A percentile compares a stretch with the other conserved stretches of the same genome.
Evolutionary conservation across 345 rosid genomes (phyloP).

Genomic region (Barbarea vulgaris): DNA sequence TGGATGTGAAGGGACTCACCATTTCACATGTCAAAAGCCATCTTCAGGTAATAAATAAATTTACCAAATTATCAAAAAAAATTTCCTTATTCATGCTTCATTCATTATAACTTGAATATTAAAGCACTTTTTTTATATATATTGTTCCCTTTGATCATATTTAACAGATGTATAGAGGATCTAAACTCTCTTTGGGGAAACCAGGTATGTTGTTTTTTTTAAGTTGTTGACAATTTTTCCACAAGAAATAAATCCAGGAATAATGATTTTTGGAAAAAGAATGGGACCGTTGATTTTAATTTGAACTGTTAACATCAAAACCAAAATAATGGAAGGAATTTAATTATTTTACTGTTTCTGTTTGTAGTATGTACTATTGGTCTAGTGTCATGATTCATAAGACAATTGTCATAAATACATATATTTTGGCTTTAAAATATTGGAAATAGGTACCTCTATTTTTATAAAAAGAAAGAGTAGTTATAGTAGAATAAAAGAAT

Average conservation of each 20-base stretch:
- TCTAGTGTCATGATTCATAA: constrained; percentile 43
- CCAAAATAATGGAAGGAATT: constrained; percentile 36
- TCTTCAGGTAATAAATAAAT: constrained; percentile 68
- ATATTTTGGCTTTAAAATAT: not conserved
- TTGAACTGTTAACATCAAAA: constrained; percentile 38
- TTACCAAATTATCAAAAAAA: not conserved
- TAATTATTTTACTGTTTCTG: constrained; percentile 40
- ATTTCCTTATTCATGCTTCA: not conserved
- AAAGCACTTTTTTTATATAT: not conserved
- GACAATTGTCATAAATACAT: constrained; percentile 41
- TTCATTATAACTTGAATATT: not conserved
- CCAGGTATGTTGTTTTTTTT: constrained; percentile 56
- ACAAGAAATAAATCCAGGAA: not conserved
- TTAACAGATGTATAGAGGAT: constrained; percentile 91
- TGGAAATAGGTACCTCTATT: not conserved
- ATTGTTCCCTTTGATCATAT: constrained; percentile 6
- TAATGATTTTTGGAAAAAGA: constrained; percentile 18
- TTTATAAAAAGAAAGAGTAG: not conserved
- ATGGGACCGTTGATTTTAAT: constrained; percentile 35
- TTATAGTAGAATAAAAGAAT: constrained; percentile 21
- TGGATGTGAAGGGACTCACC: constrained; percentile 98
- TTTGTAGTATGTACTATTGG: constrained; percentile 43
- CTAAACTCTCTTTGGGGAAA: constrained; percentile 67
- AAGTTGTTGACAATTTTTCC: not conserved
- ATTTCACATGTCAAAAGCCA: constrained; percentile 99